Base-by-base conservation (phyloP, 192 early-diverging fungal genomes). In the Coemansia sp. region DNA sequence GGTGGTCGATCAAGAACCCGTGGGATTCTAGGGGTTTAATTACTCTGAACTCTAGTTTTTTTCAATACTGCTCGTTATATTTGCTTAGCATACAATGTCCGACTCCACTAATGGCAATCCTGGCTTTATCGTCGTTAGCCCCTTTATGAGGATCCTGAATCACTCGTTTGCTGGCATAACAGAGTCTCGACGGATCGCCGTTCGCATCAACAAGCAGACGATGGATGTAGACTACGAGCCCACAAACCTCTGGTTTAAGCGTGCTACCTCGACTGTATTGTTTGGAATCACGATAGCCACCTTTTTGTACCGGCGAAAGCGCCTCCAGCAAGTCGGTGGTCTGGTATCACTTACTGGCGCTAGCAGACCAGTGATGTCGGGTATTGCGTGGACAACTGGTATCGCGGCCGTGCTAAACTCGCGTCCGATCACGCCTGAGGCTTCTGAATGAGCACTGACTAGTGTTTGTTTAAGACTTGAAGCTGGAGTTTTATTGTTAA, bases 341-440 rank as follows among this genome's bases (percentile, higher is more conserved):
- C 65, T 81, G 39, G 79, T 81, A 5, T 81, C 79, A 37, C 70
- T 81, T 11, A 62, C 79, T 15, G 79, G 79, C n/a, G 70, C 79
- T 46, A 76, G 74, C 9, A 67, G 79, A 1, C 79, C 79, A 11
- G 34, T 81, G 0, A 63, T 81, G 36, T 66, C 79, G 0, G 79
- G 79, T 0, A 27, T 70, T 21, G 67, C 74, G 10, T 81, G 79
- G 79, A 68, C 70, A 3, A 66, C 70, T 14, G 78, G 69, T 32
- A 80, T 80, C 14, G 64, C 73, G 17, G 72, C 69, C 5, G 53
- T 50, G 2, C 69, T 80, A 31, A 80, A 80, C 51, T 66, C 72
- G 2, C 72, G 77, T 10, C 72, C 77, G 7, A n/a, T 53, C 17
- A 55, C 39, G 34, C 58, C 27, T 11, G 42, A 25, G 10, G 3